A percentile compares a stretch with the other conserved stretches of the same genome.
phyloP scores from a whole-genome alignment of 352 stramenopile species.

The Halophytophthora polymorphica region DNA sequence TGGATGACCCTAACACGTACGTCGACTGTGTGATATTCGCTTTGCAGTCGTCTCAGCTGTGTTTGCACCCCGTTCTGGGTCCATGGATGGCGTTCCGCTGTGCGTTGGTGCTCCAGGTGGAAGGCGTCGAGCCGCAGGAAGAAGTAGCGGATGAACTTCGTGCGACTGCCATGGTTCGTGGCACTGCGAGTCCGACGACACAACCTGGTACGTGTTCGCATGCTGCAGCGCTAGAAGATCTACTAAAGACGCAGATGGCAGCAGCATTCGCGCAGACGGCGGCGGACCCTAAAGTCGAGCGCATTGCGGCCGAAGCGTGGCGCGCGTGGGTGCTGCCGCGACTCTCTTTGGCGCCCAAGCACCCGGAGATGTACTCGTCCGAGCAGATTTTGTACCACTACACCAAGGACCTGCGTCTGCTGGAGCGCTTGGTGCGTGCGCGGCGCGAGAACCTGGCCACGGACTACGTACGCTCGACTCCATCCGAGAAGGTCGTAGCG shows the following conservation, averaged over 20 bases:
- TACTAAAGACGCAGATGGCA: conserved; percentile 41
- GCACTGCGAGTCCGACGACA: conserved; percentile 2
- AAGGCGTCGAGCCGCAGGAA: conserved; percentile 14
- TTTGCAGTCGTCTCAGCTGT: conserved; percentile 54
- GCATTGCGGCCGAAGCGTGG: conserved; percentile 48
- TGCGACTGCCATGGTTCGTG: conserved; percentile 7
- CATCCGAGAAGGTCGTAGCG: conserved; percentile 27
- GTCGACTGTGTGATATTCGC: neutral
- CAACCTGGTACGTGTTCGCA: conserved; percentile 39
- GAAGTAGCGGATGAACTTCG: conserved; percentile 7
- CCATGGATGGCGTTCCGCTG: conserved; percentile 72
- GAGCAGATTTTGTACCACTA: conserved; percentile 77
- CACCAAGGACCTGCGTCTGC: conserved; percentile 53
- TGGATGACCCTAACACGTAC: neutral
- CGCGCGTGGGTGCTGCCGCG: conserved; percentile 53
- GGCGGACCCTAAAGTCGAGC: conserved; percentile 15
- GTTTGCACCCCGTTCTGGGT: conserved; percentile 55
- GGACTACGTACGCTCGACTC: conserved; percentile 44
- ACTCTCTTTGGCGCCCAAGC: conserved; percentile 52
- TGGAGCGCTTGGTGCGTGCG: conserved; percentile 34
- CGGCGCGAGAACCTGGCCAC: conserved; percentile 26
- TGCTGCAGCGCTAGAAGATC: conserved; percentile 30
- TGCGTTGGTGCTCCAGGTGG: conserved; percentile 47
- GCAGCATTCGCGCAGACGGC: conserved; percentile 42
- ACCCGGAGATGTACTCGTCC: conserved; percentile 55